Conservation (phyloP, 2,329 filamentous ascomycete species). For the Neofusicoccum ribis region DNA sequence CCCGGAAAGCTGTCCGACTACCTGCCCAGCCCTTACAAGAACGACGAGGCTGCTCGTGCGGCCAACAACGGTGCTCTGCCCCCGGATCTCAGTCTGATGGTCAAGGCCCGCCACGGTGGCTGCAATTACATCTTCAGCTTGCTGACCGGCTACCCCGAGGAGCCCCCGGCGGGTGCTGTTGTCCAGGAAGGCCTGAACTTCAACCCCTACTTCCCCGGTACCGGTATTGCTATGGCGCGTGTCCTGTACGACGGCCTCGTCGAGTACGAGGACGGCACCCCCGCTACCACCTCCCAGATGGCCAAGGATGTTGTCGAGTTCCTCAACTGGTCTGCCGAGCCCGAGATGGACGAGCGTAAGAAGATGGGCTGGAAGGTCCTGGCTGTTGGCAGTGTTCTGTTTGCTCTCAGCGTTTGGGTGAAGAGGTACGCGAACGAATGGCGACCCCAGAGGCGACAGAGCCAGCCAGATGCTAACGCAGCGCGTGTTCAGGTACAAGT, state of each 20-base stretch:
- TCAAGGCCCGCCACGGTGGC: constrained; percentile 96
- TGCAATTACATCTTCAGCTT: constrained; percentile 98
- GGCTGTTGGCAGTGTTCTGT: constrained; percentile 73
- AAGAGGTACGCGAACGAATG: constrained; percentile 65
- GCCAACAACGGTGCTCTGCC: constrained; percentile 98
- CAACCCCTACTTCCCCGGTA: constrained; percentile 99
- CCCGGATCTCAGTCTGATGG: constrained; percentile 94
- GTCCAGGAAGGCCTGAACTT: constrained; percentile 94
- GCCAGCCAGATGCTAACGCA: constrained; percentile 30
- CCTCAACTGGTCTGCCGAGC: constrained; percentile 98
- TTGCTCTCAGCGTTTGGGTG: constrained; percentile 90
- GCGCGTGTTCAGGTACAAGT: constrained; percentile 72
- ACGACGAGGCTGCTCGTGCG: constrained; percentile 96
- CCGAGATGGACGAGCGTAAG: constrained; percentile 99
- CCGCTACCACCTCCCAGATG: constrained; percentile 96
- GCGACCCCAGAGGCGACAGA: neutral
- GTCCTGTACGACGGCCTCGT: constrained; percentile 96
- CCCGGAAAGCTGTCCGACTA: constrained; percentile 98
- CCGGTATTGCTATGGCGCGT: constrained; percentile 98
- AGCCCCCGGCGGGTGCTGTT: constrained; percentile 83
- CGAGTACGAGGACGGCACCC: constrained; percentile 96
- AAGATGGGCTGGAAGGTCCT: constrained; percentile 99
- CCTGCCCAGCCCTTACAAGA: constrained; percentile 93
- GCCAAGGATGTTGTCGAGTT: constrained; percentile 99
- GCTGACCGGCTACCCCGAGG: constrained; percentile 95